A percentile compares a stretch with the other conserved stretches of the same genome.
phyloP scores from a whole-genome alignment of 345 rosid genomes.

The Eucalyptus shirleyi region DNA sequence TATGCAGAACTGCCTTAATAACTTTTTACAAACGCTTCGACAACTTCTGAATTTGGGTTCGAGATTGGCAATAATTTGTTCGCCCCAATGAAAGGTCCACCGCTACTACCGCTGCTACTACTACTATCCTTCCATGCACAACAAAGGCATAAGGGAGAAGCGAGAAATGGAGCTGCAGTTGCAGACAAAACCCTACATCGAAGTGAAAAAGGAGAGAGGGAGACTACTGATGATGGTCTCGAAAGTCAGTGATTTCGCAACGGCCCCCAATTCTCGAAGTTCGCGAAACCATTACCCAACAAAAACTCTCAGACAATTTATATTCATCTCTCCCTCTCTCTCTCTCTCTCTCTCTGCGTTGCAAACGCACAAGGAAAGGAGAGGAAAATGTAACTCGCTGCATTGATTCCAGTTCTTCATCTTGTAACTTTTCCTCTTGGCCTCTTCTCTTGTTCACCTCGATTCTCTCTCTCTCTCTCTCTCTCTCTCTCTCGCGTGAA shows the following conservation, averaged over 20 bases:
- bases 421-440: slow-evolving; percentile 2
- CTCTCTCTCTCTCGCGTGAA: background rate
- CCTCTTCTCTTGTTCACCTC: background rate
- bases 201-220: background rate
- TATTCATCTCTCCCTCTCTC: background rate
- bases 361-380: background rate
- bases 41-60: background rate
- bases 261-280: background rate
- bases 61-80: background rate
- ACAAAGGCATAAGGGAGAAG: background rate
- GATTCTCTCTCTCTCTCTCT: background rate
- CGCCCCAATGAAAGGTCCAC: background rate
- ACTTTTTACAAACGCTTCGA: background rate
- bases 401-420: background rate
- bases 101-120: background rate
- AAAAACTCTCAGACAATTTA: background rate
- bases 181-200: background rate
- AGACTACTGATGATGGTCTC: background rate
- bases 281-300: background rate
- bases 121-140: background rate
- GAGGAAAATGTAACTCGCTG: background rate
- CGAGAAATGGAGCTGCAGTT: background rate
- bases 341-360: background rate
- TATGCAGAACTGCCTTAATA: background rate
- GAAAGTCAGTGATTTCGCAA: background rate